These are phyloP conservation scores for Xerocomus spinulosus DNA, from an alignment of 768 basidiomycete genomes.

Conservation along the genomic window DNA sequence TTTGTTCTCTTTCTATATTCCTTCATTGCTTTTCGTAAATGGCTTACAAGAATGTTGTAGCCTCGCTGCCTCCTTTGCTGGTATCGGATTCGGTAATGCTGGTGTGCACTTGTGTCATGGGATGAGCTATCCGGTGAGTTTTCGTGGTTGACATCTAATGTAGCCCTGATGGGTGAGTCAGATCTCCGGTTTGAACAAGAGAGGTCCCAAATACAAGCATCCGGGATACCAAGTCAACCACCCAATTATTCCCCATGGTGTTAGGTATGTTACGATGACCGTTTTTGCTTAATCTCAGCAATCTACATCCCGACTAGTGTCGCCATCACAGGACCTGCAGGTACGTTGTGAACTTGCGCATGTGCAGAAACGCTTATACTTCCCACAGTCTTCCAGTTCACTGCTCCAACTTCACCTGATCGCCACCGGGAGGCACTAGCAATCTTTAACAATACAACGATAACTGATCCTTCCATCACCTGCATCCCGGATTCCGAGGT, in stretches of 20 bases:
- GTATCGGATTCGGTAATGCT: conserved; percentile 93
- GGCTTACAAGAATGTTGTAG: conserved; percentile 34
- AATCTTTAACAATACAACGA: conserved; percentile 66
- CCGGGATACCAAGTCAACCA: conserved; percentile 80
- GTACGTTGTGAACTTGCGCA: conserved; percentile 31
- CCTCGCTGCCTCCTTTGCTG: conserved; percentile 89
- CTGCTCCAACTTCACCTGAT: conserved; percentile 87
- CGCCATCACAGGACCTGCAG: conserved; percentile 84
- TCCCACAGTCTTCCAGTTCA: conserved; percentile 81
- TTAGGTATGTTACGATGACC: conserved; percentile 45
- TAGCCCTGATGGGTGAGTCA: conserved; percentile 26
- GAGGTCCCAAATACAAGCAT: conserved; percentile 87
- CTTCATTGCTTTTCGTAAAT: background rate
- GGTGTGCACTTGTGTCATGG: conserved; percentile 90
- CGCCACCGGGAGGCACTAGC: conserved; percentile 87
- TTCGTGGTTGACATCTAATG: background rate
- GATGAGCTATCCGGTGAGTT: conserved; percentile 77
- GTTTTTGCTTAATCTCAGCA: background rate
- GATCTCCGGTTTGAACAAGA: conserved; percentile 94
- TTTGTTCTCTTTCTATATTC: background rate
- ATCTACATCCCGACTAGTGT: conserved; percentile 43
- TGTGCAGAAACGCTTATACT: background rate
- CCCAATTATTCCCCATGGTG: conserved; percentile 92
- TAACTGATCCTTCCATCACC: conserved; percentile 64
- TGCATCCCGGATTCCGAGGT: conserved; percentile 76